These are phyloP conservation scores for Colletotrichum sp. DNA, from an alignment of 2,329 filamentous ascomycete species.

Conservation along the genomic window DNA sequence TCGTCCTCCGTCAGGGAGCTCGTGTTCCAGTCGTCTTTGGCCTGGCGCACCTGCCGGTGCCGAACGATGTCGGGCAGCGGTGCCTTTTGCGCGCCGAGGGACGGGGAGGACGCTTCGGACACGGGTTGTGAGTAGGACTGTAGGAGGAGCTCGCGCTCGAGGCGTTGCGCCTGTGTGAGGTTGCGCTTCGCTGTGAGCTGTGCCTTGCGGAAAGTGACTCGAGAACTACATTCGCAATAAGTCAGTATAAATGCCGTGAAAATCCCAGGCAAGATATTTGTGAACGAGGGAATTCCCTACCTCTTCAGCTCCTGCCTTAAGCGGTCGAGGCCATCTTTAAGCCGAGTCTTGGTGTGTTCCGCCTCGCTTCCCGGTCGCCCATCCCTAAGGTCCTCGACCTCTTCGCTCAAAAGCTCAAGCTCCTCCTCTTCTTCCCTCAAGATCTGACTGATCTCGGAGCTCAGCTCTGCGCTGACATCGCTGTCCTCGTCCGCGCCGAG, in stretches of 20 bases:
- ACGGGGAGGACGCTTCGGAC: constrained; percentile 35
- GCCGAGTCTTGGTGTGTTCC: constrained; percentile 67
- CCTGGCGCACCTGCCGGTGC: constrained; percentile 31
- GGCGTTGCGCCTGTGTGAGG: constrained; percentile 74
- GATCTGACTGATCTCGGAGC: constrained; percentile 78
- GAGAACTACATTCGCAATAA: constrained; percentile 41
- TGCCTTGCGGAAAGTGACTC: constrained; percentile 79
- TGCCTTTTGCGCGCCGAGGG: constrained; percentile 24
- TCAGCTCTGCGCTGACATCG: constrained; percentile 72
- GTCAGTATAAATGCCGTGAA: constrained; percentile 22
- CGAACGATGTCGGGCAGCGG: constrained; percentile 25
- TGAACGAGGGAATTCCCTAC: constrained; percentile 49
- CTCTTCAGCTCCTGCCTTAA: constrained; percentile 73
- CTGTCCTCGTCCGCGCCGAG: constrained; percentile 53
- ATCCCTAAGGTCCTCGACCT: constrained; percentile 72
- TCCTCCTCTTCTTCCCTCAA: constrained; percentile 84
- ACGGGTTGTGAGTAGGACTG: constrained; percentile 61
- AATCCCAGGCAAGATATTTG: neutral
- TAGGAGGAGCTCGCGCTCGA: constrained; percentile 79
- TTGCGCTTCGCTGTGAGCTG: constrained; percentile 80
- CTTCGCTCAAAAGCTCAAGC: constrained; percentile 79
- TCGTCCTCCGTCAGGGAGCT: constrained; percentile 64
- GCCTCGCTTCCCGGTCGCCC: constrained; percentile 56
- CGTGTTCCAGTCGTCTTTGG: constrained; percentile 23
- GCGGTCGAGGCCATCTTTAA: constrained; percentile 70